A percentile compares a stretch with the other conserved stretches of the same genome.
These are phyloP conservation scores for Jatropha curcas DNA, from an alignment of 345 rosid species.

Conservation along the genomic window DNA sequence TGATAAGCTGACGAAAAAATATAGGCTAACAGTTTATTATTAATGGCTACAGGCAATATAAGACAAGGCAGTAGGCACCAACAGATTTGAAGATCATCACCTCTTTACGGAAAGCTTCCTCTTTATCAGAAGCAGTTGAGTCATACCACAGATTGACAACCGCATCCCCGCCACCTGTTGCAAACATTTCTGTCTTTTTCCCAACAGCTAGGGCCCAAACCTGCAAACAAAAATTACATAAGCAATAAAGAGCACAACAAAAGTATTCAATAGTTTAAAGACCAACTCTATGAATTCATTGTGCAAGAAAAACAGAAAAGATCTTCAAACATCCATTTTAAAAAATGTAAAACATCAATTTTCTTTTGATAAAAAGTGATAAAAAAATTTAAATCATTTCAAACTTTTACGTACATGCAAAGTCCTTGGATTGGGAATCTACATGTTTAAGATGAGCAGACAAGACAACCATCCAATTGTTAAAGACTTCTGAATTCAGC, in stretches of 20 bases:
- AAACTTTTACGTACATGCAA: background rate
- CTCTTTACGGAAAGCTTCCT: slow-evolving; percentile 87
- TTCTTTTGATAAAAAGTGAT: too few species aligned
- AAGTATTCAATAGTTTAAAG: background rate
- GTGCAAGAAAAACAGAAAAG: background rate
- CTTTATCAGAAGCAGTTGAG: slow-evolving; percentile 80
- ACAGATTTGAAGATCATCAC: slow-evolving; percentile 38
- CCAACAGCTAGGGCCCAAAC: slow-evolving; percentile 97
- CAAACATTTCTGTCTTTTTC: slow-evolving; percentile 83
- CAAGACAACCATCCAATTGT: background rate
- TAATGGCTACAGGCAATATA: background rate
- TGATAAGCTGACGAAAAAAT: background rate
- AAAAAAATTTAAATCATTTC: background rate
- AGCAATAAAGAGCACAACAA: slow-evolving; percentile 19
- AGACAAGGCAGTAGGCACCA: slow-evolving; percentile 5
- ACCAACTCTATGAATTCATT: slow-evolving; percentile 1
- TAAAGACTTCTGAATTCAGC: background rate
- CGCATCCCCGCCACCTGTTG: slow-evolving; percentile 92
- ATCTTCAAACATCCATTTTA: background rate
- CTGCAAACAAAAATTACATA: slow-evolving; percentile 37
- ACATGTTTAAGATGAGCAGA: background rate
- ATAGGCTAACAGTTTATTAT: background rate
- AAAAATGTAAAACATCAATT: background rate
- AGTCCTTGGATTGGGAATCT: background rate
- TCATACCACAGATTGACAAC: slow-evolving; percentile 85